Percentiles rank a stretch among this genome's conserved stretches.
Conservation (phyloP, 2,329 filamentous ascomycete genomes). For the Botrytis cinerea region DNA sequence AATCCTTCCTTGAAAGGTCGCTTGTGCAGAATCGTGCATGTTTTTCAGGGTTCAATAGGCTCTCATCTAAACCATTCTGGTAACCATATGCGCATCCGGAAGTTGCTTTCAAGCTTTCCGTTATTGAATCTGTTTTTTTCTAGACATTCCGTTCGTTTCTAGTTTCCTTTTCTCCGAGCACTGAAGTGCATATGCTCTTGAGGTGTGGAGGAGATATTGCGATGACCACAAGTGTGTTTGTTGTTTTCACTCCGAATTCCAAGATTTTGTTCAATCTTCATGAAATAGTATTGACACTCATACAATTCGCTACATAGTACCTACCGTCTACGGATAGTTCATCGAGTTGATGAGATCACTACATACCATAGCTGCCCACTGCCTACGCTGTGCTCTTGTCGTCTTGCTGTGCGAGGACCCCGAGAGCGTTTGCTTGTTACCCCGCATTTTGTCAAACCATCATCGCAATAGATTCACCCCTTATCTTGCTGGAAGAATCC, state of each 20-base stretch:
- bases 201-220: background rate
- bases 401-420: constrained; percentile 20
- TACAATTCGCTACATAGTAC: background rate
- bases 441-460: constrained; percentile 15
- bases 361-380: background rate
- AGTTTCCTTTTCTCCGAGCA: background rate
- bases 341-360: constrained; percentile 13
- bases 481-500: background rate
- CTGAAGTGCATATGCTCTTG: constrained; percentile 1
- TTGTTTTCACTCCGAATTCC: background rate
- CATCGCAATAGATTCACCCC: background rate
- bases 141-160: background rate
- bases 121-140: background rate
- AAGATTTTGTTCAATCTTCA: background rate
- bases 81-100: background rate
- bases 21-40: constrained; percentile 14
- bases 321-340: background rate
- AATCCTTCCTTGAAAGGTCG: constrained; percentile 9
- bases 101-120: background rate
- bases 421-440: constrained; percentile 7
- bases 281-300: background rate
- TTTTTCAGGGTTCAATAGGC: background rate
- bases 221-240: constrained; percentile 10
- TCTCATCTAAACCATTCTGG: constrained; percentile 8
- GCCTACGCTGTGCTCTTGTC: background rate